Evolutionary conservation across 257 asterid species (phyloP).

Genomic region (Solanum pinnatisectum): DNA sequence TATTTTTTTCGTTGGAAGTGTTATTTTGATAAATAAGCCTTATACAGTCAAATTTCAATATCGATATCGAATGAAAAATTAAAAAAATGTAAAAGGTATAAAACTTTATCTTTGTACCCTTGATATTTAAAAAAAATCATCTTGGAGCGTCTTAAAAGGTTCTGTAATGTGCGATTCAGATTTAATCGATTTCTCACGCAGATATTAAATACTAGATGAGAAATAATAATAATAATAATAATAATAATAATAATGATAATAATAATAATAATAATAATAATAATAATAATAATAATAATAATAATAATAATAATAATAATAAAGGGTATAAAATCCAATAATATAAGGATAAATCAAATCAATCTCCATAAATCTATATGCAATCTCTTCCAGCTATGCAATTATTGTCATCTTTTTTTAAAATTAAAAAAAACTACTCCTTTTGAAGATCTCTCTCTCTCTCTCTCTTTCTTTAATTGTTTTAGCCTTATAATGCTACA

Average conservation of each 20-base stretch:
- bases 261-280: neutral
- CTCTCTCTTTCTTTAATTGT: neutral
- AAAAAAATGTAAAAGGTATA: rapidly evolving
- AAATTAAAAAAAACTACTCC: conserved; percentile 24
- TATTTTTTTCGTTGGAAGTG: rapidly evolving
- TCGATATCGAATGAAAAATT: neutral
- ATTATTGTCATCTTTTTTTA: conserved; percentile 30
- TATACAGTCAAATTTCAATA: neutral
- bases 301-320: neutral
- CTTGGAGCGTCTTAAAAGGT: neutral
- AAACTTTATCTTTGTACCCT: neutral
- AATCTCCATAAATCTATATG: conserved; percentile 44
- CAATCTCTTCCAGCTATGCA: conserved; percentile 93
- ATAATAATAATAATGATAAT: neutral
- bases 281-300: neutral
- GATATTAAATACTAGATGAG: neutral
- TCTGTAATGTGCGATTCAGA: rapidly evolving
- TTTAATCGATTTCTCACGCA: neutral
- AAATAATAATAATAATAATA: neutral
- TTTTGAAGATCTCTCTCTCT: conserved; percentile 28
- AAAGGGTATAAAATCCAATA: conserved; percentile 23
- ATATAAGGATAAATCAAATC: conserved; percentile 30
- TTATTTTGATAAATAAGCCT: neutral
- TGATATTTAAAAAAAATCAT: neutral
- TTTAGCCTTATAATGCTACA: neutral